Base-by-base conservation (phyloP, 1,284 basidiomycete species). In the Schizophyllum amplum region DNA sequence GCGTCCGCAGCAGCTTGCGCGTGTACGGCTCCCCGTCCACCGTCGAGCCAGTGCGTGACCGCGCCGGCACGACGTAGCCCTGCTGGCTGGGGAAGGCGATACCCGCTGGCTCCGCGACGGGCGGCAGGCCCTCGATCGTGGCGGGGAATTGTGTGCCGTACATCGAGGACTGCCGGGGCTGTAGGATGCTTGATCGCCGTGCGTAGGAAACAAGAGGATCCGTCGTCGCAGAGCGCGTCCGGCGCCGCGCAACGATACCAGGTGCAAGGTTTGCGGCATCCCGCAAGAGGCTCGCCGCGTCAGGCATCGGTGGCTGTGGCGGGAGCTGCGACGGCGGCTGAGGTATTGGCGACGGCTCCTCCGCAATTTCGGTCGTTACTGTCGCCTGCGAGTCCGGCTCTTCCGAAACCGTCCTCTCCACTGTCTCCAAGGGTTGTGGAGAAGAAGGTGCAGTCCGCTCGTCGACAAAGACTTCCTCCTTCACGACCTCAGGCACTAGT, bases 191-290 rank as follows among this genome's bases (percentile, higher is more conserved):
- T 20, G 88, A 84, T 46, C 87, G 79, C 51, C 87, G 80, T 23
- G 84, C 81, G 63, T 90, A 90, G 11, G 79, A 80, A 47, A 86
- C 73, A 15, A 90, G 77, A 0, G 88, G 88, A 64, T 90, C 87
- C 9, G 76, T 75, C 26, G 70, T 67, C 27, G 72, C 48, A 3
- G 48, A 50, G 21, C 48, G 48, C 21, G 48, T 22, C 21, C 48
- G 48, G 48, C 20, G 48, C 15, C 48, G 48, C 62, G 23, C 69
- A 71, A 53, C 73, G 72, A 23, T 67, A 64, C 56, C 71, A 70
- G 21, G 63, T 48, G 71, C 62, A 55, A 71, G 63, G 53, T 68
- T 70, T 15, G 68, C 58, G 17, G 65, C 62, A 13, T 24, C 21
- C 48, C 11, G 11, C 5, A 20, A 9, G 24, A 50, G 27, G 2